phyloP scores from a whole-genome alignment of 352 stramenopile genomes.

The Pythium aphanidermatum region DNA sequence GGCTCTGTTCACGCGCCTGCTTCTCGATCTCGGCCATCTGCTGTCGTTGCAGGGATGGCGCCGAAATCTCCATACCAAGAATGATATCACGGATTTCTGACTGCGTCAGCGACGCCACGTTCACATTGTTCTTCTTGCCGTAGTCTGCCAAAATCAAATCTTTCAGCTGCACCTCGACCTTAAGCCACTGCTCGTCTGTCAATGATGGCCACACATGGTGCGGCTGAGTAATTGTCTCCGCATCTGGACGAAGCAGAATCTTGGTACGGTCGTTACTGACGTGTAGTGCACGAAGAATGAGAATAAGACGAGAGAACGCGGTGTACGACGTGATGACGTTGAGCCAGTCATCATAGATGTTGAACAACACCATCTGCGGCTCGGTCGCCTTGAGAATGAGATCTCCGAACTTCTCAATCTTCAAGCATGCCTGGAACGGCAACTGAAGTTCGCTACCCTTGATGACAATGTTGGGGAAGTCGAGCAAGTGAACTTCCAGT shows the following conservation, averaged over 20 bases:
- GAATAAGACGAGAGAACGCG: slow-evolving; percentile 98
- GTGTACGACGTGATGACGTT: slow-evolving; percentile 99
- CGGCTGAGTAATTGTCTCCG: slow-evolving; percentile 97
- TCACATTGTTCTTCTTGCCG: slow-evolving; percentile 99
- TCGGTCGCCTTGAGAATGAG: slow-evolving; percentile 99
- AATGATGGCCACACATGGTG: slow-evolving; percentile 99
- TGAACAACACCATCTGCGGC: slow-evolving; percentile 99
- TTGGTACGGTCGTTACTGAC: slow-evolving; percentile 96
- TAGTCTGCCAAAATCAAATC: slow-evolving; percentile 99
- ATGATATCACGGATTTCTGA: slow-evolving; percentile 99
- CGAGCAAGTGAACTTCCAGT: slow-evolving; percentile 98
- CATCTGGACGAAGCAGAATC: slow-evolving; percentile 97
- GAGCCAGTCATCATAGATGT: slow-evolving; percentile 99
- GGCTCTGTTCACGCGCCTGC: slow-evolving; percentile 96
- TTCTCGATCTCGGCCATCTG: slow-evolving; percentile 99
- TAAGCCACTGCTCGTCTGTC: slow-evolving; percentile 99
- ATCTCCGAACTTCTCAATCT: slow-evolving; percentile 99
- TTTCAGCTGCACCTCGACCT: slow-evolving; percentile 99
- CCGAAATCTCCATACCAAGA: slow-evolving; percentile 99
- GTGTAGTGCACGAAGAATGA: slow-evolving; percentile 98
- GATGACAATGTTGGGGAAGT: slow-evolving; percentile 99
- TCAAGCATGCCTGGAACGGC: slow-evolving; percentile 98
- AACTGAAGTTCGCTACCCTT: slow-evolving; percentile 99
- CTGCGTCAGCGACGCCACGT: slow-evolving; percentile 98
- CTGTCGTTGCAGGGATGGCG: slow-evolving; percentile 98